These are phyloP conservation scores for Epichloe elymi DNA, from an alignment of 2,329 filamentous ascomycete genomes.

Conservation along the genomic window DNA sequence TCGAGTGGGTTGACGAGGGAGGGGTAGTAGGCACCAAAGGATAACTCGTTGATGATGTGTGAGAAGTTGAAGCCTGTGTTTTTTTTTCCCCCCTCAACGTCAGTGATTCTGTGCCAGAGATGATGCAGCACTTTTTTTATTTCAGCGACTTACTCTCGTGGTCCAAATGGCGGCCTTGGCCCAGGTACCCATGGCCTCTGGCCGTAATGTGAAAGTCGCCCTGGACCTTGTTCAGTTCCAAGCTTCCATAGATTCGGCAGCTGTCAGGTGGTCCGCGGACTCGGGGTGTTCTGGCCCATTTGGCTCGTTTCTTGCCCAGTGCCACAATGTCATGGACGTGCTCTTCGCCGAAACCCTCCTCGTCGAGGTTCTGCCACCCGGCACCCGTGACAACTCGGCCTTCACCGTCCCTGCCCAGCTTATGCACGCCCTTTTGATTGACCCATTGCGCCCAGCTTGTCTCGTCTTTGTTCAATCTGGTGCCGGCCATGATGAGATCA, in stretches of 20 bases:
- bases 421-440: slow-evolving; percentile 52
- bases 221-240: slow-evolving; percentile 93
- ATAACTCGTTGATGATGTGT: slow-evolving; percentile 89
- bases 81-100: neutral
- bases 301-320: slow-evolving; percentile 48
- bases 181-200: slow-evolving; percentile 84
- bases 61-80: slow-evolving; percentile 84
- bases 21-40: slow-evolving; percentile 94
- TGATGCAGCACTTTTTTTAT: too few species aligned
- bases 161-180: slow-evolving; percentile 64
- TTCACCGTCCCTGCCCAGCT: slow-evolving; percentile 40
- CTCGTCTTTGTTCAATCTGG: slow-evolving; percentile 58
- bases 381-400: slow-evolving; percentile 43
- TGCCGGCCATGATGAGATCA: slow-evolving; percentile 75
- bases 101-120: neutral
- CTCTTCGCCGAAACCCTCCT: slow-evolving; percentile 62
- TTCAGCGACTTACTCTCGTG: slow-evolving; percentile 50
- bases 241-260: slow-evolving; percentile 77
- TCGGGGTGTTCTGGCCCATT: slow-evolving; percentile 63
- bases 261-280: slow-evolving; percentile 51
- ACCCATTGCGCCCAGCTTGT: slow-evolving; percentile 79
- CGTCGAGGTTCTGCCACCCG: slow-evolving; percentile 41
- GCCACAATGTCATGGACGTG: slow-evolving; percentile 87
- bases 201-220: slow-evolving; percentile 98
- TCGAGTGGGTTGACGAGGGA: slow-evolving; percentile 89